phyloP scores from a whole-genome alignment of 2,329 filamentous ascomycete species.

The Apiospora pterosperma region DNA sequence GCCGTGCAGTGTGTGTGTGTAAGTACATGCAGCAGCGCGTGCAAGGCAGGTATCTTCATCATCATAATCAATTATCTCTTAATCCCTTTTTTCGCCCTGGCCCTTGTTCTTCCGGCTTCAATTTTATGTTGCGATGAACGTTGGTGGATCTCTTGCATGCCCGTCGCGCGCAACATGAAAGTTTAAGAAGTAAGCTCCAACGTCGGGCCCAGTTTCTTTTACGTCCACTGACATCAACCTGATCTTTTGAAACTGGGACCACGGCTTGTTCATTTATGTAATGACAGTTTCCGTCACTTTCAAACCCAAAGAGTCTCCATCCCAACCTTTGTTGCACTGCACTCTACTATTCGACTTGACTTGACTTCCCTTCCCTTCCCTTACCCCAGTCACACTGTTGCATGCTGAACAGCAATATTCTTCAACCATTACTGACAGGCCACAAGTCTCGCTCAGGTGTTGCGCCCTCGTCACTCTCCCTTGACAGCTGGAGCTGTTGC shows the following conservation, averaged over 20 bases:
- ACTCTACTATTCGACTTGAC: not conserved
- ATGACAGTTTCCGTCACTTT: constrained; percentile 2
- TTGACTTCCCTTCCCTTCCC: not conserved
- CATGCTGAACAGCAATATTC: not conserved
- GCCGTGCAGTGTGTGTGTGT: not conserved
- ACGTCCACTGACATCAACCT: constrained; percentile 3
- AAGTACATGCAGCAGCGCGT: not conserved
- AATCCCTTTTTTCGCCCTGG: not conserved
- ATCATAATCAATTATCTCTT: not conserved
- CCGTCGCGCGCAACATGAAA: not conserved
- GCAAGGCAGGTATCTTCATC: not conserved
- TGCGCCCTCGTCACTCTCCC: not conserved
- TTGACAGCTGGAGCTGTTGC: not conserved
- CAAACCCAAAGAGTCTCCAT: not conserved
- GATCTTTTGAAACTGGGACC: constrained; percentile 2
- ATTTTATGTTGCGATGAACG: not conserved
- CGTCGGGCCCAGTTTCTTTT: constrained; percentile 3
- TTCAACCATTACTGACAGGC: not conserved
- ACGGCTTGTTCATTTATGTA: constrained; percentile 2
- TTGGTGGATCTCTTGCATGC: not conserved
- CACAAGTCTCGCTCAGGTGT: not conserved
- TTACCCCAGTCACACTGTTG: not conserved
- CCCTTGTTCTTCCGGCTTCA: not conserved
- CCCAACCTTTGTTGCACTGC: not conserved
- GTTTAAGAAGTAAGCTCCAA: constrained; percentile 2